These are phyloP conservation scores for Fusarium xylarioides DNA, from an alignment of 2,329 filamentous ascomycete species.

Conservation along the genomic window DNA sequence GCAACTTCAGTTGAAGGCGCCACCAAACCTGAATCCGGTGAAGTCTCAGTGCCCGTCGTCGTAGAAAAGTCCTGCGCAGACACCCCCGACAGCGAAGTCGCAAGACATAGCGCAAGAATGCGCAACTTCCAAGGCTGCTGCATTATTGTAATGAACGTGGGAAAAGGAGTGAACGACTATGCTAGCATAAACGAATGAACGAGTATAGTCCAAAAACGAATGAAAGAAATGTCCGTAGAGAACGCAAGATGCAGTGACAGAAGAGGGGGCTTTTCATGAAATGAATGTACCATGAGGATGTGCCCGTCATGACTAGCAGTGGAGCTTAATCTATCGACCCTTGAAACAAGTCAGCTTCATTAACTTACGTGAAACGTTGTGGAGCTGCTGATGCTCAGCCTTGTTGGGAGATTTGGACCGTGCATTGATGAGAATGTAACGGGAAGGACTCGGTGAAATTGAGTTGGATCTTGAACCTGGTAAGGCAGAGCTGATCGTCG, in stretches of 20 bases:
- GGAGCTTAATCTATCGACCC: background rate
- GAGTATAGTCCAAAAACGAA: background rate
- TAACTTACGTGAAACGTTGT: conserved; percentile 1
- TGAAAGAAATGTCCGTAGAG: background rate
- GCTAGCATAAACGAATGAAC: background rate
- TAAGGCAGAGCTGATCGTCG: background rate
- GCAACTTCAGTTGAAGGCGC: background rate
- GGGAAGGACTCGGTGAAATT: background rate
- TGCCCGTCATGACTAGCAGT: background rate
- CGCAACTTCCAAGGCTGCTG: conserved; percentile 6
- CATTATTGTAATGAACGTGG: background rate
- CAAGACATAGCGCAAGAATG: conserved; percentile 9
- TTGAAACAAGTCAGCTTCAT: background rate
- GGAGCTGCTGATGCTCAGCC: background rate
- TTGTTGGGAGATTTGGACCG: background rate
- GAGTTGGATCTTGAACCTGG: background rate
- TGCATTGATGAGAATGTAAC: background rate
- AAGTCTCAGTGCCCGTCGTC: background rate
- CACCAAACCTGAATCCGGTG: accelerated
- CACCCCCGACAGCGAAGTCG: background rate
- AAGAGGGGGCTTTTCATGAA: conserved; percentile 9
- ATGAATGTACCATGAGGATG: background rate
- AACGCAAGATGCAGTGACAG: background rate
- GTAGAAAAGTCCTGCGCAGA: background rate
- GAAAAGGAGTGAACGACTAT: background rate